Evolutionary conservation across 352 stramenopile genomes (phyloP), one percentile per base, ranked within the genome.

Genomic region (Globisporangium nunn): DNA sequence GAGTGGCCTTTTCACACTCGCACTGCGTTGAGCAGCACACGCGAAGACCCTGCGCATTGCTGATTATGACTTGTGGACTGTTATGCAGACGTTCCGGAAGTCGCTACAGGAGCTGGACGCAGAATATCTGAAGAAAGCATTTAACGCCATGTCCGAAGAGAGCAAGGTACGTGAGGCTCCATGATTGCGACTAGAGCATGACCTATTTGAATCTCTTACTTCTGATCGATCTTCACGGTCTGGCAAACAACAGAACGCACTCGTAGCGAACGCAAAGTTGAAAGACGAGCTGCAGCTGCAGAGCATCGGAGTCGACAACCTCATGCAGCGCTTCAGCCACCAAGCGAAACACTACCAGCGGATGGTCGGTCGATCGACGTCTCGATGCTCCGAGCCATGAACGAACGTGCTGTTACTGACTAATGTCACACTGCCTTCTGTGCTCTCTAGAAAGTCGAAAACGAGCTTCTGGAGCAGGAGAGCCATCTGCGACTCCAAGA

Each of bases 141-240:
- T 88, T 54, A 84, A 91, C 45, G 81, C 75, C 30, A 89, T 91
- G 81, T 87, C 81, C 2, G 78, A 88, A 54, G 81, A 89, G 56
- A 91, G 81, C 75, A 91, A 91, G 55, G 77, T 84, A 39, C 14
- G 52, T 49, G 8, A 12, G 8, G 35, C 35, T 14, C 35, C 35
- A 10, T 40, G 35, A 14, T 43, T 12, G 37, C 17, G 37, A 43
- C 37, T 12, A 2, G 10, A 10, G 37, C 37, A 12, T 15, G 3
- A 6, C 35, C 12, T 8, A 12, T 40, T 12, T 2, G 0, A 6
- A 43, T 11, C 37, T 40, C 7, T 11, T 3, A 10, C 7, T 2
- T 4, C 37, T 43, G 10, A 43, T 17, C 37, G 33, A 50, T 55
- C 39, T 18, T 12, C 15, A 54, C 17, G n/a, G 6, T 33, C 2